Evolutionary conservation across 148 eudicot species (phyloP), one percentile per base, ranked within the genome.

Genomic region (Nepenthes gracilis): DNA sequence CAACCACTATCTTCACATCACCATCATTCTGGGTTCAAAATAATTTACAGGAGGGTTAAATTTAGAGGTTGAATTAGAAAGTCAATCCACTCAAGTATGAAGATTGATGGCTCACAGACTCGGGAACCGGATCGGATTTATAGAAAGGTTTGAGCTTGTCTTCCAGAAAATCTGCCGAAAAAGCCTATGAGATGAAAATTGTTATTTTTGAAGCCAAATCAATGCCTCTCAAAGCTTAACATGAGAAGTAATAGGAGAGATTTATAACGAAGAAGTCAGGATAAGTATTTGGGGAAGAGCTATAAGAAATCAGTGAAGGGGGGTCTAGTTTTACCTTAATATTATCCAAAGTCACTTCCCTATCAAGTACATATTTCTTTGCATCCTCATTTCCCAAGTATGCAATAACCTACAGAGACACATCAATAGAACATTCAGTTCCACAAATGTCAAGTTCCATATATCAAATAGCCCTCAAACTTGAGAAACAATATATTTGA

Each of bases 91-190:
- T 55, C n/a, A 35, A 38, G 11, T 4, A 49, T 36, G 55, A 62
- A 50, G n/a, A 12, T 12, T 23, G 55, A 12, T 12, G n/a, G 5
- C 94, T 92, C 55, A 92, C 97, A 48, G 65, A 77, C 73, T 81
- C 94, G 34, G 97, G 97, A 72, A 92, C 60, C 48, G 96, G 96
- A 67, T 92, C 97, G 2, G 97, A 92, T 70, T 88, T 92, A 64
- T 81, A 83, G 72, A 88, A 80, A 55, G 96, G 93, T 69, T 85
- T 85, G 43, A 92, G 88, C 73, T 74, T 88, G 74, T 80, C 97
- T 74, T 80, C 85, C 60, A 92, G 6, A 40, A 92, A 88, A 58
- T 77, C 83, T 51, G 78, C 80, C 23, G 79, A 90, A 60, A 92
- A 92, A 57, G 67, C 87, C 97, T 90, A 64, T 33, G 47, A 66